Evolutionary conservation across 495 filamentous ascomycete species (phyloP).

Genomic region (Xanthoparmelia taractica): DNA sequence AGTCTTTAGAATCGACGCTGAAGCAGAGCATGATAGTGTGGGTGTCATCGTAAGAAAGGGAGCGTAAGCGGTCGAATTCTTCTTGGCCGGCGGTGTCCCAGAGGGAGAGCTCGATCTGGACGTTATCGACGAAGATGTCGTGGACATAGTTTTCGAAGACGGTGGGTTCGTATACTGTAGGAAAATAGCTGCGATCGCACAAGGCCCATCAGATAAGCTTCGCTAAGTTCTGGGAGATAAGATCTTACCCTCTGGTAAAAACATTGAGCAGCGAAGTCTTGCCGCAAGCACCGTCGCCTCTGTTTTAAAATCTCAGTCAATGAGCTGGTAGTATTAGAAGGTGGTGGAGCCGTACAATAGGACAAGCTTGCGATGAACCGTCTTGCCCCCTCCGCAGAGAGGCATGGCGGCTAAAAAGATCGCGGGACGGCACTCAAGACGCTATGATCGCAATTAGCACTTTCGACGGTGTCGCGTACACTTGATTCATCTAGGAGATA

Average conservation of each 20-base stretch:
- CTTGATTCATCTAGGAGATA: neutral
- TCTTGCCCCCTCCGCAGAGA: constrained; percentile 59
- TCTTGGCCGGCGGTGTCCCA: constrained; percentile 99
- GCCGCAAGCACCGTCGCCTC: constrained; percentile 94
- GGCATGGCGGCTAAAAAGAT: constrained; percentile 31
- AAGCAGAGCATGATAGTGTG: constrained; percentile 99
- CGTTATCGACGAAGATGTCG: constrained; percentile 95
- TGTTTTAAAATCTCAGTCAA: constrained; percentile 32
- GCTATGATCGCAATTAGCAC: neutral
- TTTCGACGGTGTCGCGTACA: neutral
- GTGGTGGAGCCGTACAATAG: constrained; percentile 62
- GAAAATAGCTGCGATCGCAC: constrained; percentile 67
- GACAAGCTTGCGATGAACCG: constrained; percentile 94
- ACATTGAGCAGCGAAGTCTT: constrained; percentile 97
- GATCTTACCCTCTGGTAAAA: constrained; percentile 85
- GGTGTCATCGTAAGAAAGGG: constrained; percentile 94
- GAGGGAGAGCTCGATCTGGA: constrained; percentile 91
- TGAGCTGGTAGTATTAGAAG: constrained; percentile 5
- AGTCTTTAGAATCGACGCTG: constrained; percentile 90
- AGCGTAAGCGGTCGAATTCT: constrained; percentile 95
- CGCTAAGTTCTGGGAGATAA: neutral
- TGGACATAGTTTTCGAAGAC: constrained; percentile 99
- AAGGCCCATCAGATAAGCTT: constrained; percentile 19
- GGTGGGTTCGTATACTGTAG: constrained; percentile 96
- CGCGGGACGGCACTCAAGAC: constrained; percentile 7